Base-by-base conservation (phyloP, 2,329 filamentous ascomycete genomes). In the Dendryphion nanum region DNA sequence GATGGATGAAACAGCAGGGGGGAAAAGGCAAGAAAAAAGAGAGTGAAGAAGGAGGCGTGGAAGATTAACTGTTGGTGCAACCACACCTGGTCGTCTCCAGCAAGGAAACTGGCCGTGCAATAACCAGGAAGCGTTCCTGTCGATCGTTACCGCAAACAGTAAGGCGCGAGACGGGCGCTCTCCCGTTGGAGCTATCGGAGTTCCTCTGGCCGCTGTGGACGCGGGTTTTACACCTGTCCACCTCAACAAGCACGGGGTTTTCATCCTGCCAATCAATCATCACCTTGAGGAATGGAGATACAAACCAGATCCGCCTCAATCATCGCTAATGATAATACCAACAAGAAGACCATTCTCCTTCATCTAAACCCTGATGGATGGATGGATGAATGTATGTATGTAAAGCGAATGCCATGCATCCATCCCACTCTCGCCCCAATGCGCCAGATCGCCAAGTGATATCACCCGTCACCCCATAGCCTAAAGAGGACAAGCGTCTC, bases 331-430 rank as follows among this genome's bases (percentile, higher is more conserved):
- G n/a, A n/a, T n/a, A n/a, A n/a, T n/a, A n/a, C n/a, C n/a, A n/a
- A n/a, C n/a, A n/a, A n/a, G n/a, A n/a, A n/a, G n/a, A n/a, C n/a
- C n/a, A n/a, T n/a, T n/a, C n/a, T n/a, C 23, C 8, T 26, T n/a
- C 23, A 26, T 26, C 23, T n/a, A 26, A 26, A 26, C 23, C n/a
- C 23, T n/a, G 23, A 26, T 26, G 23, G n/a, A n/a, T n/a, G n/a
- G n/a, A n/a, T n/a, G n/a, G n/a, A n/a, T n/a, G n/a, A n/a, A n/a
- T n/a, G n/a, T n/a, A n/a, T n/a, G n/a, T n/a, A n/a, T n/a, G n/a
- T n/a, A n/a, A n/a, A n/a, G n/a, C n/a, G n/a, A n/a, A n/a, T n/a
- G n/a, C n/a, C n/a, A n/a, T n/a, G n/a, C n/a, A n/a, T n/a, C n/a
- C n/a, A n/a, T n/a, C n/a, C n/a, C n/a, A n/a, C n/a, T n/a, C n/a